phyloP scores from a whole-genome alignment of 495 filamentous ascomycete species.

The Aspergillus diversus region DNA sequence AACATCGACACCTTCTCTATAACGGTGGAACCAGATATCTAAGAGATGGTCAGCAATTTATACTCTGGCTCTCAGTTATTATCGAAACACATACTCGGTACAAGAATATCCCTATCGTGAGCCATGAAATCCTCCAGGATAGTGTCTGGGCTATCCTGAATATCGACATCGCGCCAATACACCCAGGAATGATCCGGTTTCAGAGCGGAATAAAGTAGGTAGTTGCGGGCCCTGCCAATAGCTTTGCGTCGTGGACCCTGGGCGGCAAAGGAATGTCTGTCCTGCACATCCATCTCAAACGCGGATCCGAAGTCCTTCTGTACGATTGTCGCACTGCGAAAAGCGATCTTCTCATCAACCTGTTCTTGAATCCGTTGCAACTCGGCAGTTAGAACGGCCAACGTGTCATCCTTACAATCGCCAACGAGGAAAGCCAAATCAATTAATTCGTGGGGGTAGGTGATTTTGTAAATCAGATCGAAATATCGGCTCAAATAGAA shows the following conservation, averaged over 20 bases:
- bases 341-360: slow-evolving; percentile 70
- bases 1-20: slow-evolving; percentile 78
- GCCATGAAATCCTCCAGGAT: slow-evolving; percentile 96
- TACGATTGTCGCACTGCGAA: slow-evolving; percentile 80
- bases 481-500: slow-evolving; percentile 85
- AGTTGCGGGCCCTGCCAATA: slow-evolving; percentile 90
- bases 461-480: slow-evolving; percentile 84
- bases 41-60: slow-evolving; percentile 30
- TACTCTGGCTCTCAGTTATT: neutral
- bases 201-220: slow-evolving; percentile 80
- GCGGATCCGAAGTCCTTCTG: slow-evolving; percentile 85
- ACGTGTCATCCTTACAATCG: slow-evolving; percentile 87
- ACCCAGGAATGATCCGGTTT: slow-evolving; percentile 97
- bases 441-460: slow-evolving; percentile 94
- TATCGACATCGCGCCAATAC: slow-evolving; percentile 98
- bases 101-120: slow-evolving; percentile 89
- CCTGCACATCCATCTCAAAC: slow-evolving; percentile 71
- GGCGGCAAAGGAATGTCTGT: slow-evolving; percentile 82
- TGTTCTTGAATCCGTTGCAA: slow-evolving; percentile 85
- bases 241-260: slow-evolving; percentile 90
- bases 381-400: slow-evolving; percentile 78
- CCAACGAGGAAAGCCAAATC: slow-evolving; percentile 94
- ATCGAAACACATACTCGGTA: slow-evolving; percentile 74
- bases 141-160: slow-evolving; percentile 81
- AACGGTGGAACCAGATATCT: slow-evolving; percentile 99